phyloP scores from a whole-genome alignment of 352 stramenopile species.

The Pythium oligandrum region DNA sequence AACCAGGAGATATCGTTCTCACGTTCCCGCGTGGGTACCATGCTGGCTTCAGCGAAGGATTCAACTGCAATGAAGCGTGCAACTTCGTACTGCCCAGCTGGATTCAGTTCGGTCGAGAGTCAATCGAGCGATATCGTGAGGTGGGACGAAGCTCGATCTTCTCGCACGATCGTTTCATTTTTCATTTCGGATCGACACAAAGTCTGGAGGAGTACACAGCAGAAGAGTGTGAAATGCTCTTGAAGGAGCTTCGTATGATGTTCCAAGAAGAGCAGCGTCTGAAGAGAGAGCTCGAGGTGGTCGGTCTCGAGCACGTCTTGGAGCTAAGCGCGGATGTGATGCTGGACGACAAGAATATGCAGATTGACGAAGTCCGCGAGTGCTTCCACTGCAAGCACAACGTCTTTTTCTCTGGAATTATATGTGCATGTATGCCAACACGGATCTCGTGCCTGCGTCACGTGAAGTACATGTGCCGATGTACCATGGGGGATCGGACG shows the following conservation, averaged over 20 bases:
- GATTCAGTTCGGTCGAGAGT: slow-evolving; percentile 76
- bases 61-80: slow-evolving; percentile 90
- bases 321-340: slow-evolving; percentile 60
- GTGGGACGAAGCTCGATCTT: slow-evolving; percentile 69
- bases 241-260: slow-evolving; percentile 57
- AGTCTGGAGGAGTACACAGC: slow-evolving; percentile 58
- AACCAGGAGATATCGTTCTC: slow-evolving; percentile 95
- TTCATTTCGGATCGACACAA: slow-evolving; percentile 65
- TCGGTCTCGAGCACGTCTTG: slow-evolving; percentile 47
- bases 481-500: slow-evolving; percentile 41
- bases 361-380: slow-evolving; percentile 61
- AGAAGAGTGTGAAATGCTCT: slow-evolving; percentile 58
- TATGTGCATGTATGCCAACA: slow-evolving; percentile 53
- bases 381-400: slow-evolving; percentile 73
- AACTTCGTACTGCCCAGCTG: slow-evolving; percentile 86
- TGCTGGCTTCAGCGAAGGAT: slow-evolving; percentile 94
- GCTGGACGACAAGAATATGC: slow-evolving; percentile 71
- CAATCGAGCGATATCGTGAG: slow-evolving; percentile 60
- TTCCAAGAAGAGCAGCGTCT: slow-evolving; percentile 67
- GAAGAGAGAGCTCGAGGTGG: slow-evolving; percentile 40
- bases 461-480: slow-evolving; percentile 58
- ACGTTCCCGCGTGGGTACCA: slow-evolving; percentile 98
- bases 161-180: slow-evolving; percentile 79
- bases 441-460: slow-evolving; percentile 64
- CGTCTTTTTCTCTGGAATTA: slow-evolving; percentile 78